Percentiles rank a stretch among this genome's conserved stretches.
Evolutionary conservation across 2,329 filamentous ascomycete species (phyloP).

Genomic region (Ascochyta koolunga): DNA sequence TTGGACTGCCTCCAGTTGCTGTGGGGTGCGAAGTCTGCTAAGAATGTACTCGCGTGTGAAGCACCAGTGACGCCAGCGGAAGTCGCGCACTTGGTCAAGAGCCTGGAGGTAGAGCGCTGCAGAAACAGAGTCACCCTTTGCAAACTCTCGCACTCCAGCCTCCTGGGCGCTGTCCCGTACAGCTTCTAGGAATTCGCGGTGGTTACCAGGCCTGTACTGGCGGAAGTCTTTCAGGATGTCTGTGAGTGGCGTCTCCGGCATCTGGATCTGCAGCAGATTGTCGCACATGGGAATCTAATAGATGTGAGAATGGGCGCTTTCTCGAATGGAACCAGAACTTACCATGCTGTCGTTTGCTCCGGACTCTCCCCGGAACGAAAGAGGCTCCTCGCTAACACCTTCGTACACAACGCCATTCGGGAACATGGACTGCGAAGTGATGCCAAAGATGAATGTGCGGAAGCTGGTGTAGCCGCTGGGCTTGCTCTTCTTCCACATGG

Average conservation of each 20-base stretch:
- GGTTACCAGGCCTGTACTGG: constrained; percentile 85
- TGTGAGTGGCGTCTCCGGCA: constrained; percentile 89
- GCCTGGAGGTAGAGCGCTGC: constrained; percentile 55
- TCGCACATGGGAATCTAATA: constrained; percentile 79
- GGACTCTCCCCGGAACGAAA: constrained; percentile 88
- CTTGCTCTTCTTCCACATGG: constrained; percentile 89
- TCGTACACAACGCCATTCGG: constrained; percentile 90
- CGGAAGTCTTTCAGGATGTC: constrained; percentile 88
- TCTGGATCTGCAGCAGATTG: constrained; percentile 81
- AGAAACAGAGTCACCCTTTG: constrained; percentile 66
- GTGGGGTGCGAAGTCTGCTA: constrained; percentile 75
- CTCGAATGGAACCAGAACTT: constrained; percentile 17
- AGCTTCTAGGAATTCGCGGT: constrained; percentile 81
- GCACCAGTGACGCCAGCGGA: constrained; percentile 85
- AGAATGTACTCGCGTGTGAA: constrained; percentile 86
- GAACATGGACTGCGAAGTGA: constrained; percentile 93
- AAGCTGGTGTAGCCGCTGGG: constrained; percentile 86
- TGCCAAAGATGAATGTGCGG: constrained; percentile 93
- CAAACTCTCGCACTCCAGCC: constrained; percentile 65
- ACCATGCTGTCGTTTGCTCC: constrained; percentile 94
- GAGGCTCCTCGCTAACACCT: constrained; percentile 75
- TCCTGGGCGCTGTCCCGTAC: constrained; percentile 62
- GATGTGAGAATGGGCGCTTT: background rate
- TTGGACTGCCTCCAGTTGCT: constrained; percentile 80
- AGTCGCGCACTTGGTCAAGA: constrained; percentile 78